Evolutionary conservation across 1,284 basidiomycete genomes (phyloP), one percentile per base, ranked within the genome.

Genomic region (Lignosus rhinocerotis): DNA sequence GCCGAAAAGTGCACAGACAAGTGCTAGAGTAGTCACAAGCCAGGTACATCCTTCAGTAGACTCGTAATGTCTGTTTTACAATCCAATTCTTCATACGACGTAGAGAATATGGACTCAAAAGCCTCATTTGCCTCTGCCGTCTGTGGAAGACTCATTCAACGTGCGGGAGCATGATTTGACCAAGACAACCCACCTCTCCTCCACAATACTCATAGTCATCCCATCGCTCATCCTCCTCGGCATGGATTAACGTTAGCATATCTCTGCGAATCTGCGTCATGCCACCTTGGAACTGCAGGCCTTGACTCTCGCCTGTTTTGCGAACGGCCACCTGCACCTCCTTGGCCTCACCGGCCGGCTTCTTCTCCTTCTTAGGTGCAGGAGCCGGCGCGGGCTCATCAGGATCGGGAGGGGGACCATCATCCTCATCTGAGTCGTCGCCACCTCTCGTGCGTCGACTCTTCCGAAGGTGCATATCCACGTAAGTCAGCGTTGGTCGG

Each of bases 191-290:
- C 65, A 92, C 90, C 74, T 83, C 80, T 48, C 78, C 78, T 63
- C 85, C 85, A 64, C 75, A 84, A 69, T 86, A 92, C 49, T 85
- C 78, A 16, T 76, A 76, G 47, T 82, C 76, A 62, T 84, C 75
- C 90, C 90, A 92, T 53, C 72, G 74, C 66, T 90, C 90, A 53
- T 90, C 90, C 66, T 90, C 87, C 67, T 92, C 90, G 4, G 76
- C 76, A 36, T 87, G 80, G 41, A 91, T 84, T n/a, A 79, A 75
- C 49, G 81, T 79, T 21, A 92, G 70, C 82, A 92, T 91, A 62
- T 92, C 90, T 64, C 87, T 78, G 45, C 87, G 78, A 12, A 82
- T 67, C 5, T 71, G 60, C 17, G 70, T 69, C 56, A 73, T 47
- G 1, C 71, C 71, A 21, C 71, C 69, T 19, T 68, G 66, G 38